Base-by-base conservation (phyloP, 2,329 filamentous ascomycete species). In the Ophidiomyces ophidiicola region DNA sequence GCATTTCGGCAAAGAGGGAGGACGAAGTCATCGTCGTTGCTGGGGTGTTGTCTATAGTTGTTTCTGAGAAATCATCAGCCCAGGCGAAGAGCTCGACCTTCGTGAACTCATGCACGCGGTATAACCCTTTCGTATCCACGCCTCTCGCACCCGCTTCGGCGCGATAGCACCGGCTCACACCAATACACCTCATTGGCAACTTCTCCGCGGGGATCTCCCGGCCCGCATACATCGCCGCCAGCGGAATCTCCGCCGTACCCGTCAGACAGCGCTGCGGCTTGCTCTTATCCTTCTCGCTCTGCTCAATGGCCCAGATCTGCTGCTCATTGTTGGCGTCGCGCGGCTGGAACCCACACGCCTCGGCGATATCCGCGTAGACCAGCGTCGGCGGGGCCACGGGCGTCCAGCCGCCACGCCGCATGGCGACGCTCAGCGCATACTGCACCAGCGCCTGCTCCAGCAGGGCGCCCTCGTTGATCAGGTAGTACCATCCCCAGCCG, bases 81-180 rank as follows among this genome's bases (percentile, higher is more conserved):
- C 90, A 98, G 0, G 82, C 86, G 57, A 98, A 96, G 69, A 98
- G 78, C 61, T 98, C 90, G 0, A 98, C 88, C 59, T 98, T 98
- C 19, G 86, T 94, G 62, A 98, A 98, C 62, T 98, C 90, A 62
- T 98, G 90, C 3, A 98, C 90, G 19, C 90, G 80, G 63, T 96
- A 98, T 1, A 98, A 67, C 4, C 90, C 90, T 63, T 94, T 94
- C 1, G 87, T 94, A 50, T 90, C 84, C 17, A 81, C 78, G 20
- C 90, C 90, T 26, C 88, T 72, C 1, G 86, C 83, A 21, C 90
- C 90, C 0, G 90, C 90, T 64, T 98, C 90, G 31, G 90, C 90
- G 37, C 90, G 81, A 62, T 92, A 98, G 67, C 87, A 93, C n/a
- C 90, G 73, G 41, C 84, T 94, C 1, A 82, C 77, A 11, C 83